phyloP scores from a whole-genome alignment of 495 filamentous ascomycete genomes.

The Letharia lupina region DNA sequence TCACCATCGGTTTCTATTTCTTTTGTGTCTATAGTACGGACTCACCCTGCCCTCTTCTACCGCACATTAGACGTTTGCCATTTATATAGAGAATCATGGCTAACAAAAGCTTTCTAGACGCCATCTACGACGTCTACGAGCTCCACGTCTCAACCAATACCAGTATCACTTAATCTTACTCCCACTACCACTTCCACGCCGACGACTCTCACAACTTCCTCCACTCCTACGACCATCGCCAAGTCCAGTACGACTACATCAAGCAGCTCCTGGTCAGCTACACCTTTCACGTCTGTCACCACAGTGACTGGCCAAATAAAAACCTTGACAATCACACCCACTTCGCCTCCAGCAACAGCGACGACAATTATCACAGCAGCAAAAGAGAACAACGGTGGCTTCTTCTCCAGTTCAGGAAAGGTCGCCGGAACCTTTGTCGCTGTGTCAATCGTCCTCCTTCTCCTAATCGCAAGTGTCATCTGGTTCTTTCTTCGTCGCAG shows the following conservation, averaged over 20 bases:
- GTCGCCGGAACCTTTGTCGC: constrained; percentile 44
- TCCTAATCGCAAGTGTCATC: constrained; percentile 33
- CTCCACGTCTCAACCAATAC: constrained; percentile 10
- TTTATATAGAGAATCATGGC: not conserved
- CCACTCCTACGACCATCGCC: constrained; percentile 25
- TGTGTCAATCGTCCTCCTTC: constrained; percentile 30
- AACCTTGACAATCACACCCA: constrained; percentile 45
- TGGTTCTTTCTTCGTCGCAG: constrained; percentile 37
- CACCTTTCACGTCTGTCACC: constrained; percentile 39
- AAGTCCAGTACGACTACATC: constrained; percentile 9
- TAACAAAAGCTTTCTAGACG: constrained; percentile 4
- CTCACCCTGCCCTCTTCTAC: constrained; percentile 6
- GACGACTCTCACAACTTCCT: constrained; percentile 26
- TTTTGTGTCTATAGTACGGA: constrained; percentile 27
- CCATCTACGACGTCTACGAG: constrained; percentile 24
- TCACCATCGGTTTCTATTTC: constrained; percentile 25
- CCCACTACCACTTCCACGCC: constrained; percentile 18
- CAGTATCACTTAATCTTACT: constrained; percentile 11
- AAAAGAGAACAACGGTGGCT: constrained; percentile 26
- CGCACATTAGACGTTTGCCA: not conserved
- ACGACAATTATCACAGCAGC: constrained; percentile 28
- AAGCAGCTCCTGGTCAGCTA: constrained; percentile 30
- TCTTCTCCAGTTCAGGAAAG: constrained; percentile 39
- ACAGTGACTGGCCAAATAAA: constrained; percentile 42
- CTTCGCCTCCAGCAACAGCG: constrained; percentile 26